Base-by-base conservation (phyloP, 768 basidiomycete genomes). In the Dictyophora rubrovolvata region DNA sequence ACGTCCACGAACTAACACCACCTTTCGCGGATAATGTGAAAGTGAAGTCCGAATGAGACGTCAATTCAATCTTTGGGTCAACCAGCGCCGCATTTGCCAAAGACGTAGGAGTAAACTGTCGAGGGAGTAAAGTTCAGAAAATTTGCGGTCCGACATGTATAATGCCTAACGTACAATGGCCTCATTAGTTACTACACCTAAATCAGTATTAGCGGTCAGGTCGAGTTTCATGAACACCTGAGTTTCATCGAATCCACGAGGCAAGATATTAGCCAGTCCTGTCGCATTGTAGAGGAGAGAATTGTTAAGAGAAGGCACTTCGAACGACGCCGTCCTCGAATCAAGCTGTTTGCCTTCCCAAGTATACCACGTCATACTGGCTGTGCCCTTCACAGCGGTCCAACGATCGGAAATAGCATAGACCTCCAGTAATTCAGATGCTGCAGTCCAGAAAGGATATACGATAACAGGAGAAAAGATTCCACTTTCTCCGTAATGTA, bases 1-100 rank as follows among this genome's bases (percentile, higher is more conserved):
- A 83, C 5, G 81, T 77, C 77, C 79, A 83, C 0, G 75, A 70
- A 0, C 77, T 80, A 5, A 83, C 81, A 0, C 81, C 82, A 12
- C 78, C 77, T 48, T 68, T 67, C 1, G 80, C 81, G 2, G 79
- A 80, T 5, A 83, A 65, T 1, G 74, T 77, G 65, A 84, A 82
- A 0, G 74, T 77, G 54, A 77, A 64, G 60, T 77, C 66, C 5
- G 65, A 53, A 0, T 63, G 60, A 10, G 65, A 56, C 0, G 65
- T 70, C 6, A 81, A 58, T 0, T 65, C 60, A 48, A 83, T 78
- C 60, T 72, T n/a, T 0, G 82, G 82, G 58, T 83, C 79, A 12
- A 78, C 67, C 8, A 82, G 71, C n/a, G 69, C 63, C 0, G 74
- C 76, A 11, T 72, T 63, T 0, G 77, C 78, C 4, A 83, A 70